Evolutionary conservation across 2,329 filamentous ascomycete genomes (phyloP), one percentile per base, ranked within the genome.

Genomic region (Delphinella strobiligena): DNA sequence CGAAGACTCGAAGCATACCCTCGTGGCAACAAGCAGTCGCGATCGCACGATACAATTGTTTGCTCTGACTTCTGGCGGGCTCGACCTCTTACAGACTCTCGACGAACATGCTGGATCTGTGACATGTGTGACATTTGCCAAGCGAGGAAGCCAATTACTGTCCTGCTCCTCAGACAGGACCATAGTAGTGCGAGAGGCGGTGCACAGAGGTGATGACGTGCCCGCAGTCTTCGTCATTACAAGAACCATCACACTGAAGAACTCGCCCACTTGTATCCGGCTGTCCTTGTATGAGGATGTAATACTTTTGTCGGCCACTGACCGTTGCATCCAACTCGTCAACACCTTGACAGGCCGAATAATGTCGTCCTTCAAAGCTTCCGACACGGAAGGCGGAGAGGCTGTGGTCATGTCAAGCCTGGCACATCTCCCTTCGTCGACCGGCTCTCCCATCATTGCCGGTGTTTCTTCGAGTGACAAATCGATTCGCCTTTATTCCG

Each of bases 31-130:
- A 9, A 88, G 82, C 54, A 84, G 86, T 27, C 74, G 91, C 48
- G 91, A 98, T 60, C 80, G 91, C 37, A 94, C 82, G n/a, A 75
- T 89, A 1, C 91, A 98, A 57, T 65, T 98, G n/a, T 96, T 95
- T 55, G 62, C 61, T 2, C 81, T 93, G 59, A 42, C 32, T 9
- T 42, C 47, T 11, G 40, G 43, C 10, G 38, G 42, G n/a, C 44
- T 60, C 9, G 74, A 82, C 42, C 74, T 95, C 42, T 74, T 94
- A 37, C 91, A 98, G 58, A 98, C 91, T 0, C 74, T 96, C 54
- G 78, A 84, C 41, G 89, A 98, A 50, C 93, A 96, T 59, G 78
- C 87, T 19, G 85, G 87, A 16, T 83, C 84, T 47, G 88, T 98
- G 14, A 80, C 74, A 40, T 78, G 80, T 19, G 63, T 95, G 19